phyloP scores from a whole-genome alignment of 2,329 filamentous ascomycete genomes.

The Colletotrichum abscissum region DNA sequence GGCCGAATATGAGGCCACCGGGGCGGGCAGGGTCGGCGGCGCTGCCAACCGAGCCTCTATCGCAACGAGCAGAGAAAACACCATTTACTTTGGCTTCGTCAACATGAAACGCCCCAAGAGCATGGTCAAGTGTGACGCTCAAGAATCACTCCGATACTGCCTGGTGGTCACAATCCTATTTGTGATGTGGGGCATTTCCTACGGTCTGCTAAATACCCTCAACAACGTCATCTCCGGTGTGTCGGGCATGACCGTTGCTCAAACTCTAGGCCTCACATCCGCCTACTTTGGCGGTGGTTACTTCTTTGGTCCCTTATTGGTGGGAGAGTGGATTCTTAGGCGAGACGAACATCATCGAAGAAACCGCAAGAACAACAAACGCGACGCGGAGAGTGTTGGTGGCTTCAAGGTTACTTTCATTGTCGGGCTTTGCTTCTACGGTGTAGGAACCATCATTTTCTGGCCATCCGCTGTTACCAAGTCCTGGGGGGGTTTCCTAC shows the following conservation, averaged over 20 bases:
- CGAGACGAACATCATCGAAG: conserved; percentile 71
- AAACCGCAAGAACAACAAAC: conserved; percentile 45
- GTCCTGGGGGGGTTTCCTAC: conserved; percentile 83
- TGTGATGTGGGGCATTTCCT: conserved; percentile 91
- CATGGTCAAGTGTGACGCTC: conserved; percentile 72
- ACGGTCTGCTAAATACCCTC: conserved; percentile 85
- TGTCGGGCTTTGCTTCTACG: conserved; percentile 79
- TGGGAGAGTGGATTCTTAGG: conserved; percentile 77
- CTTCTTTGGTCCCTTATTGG: conserved; percentile 74
- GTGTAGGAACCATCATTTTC: conserved; percentile 83
- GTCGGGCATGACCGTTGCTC: conserved; percentile 67
- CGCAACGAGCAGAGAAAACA: conserved; percentile 52
- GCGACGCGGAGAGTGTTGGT: conserved; percentile 57
- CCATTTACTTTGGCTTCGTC: conserved; percentile 81
- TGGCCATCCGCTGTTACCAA: conserved; percentile 83
- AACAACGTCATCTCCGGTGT: conserved; percentile 77
- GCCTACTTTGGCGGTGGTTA: conserved; percentile 80
- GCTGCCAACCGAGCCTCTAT: conserved; percentile 47
- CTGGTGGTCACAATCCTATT: conserved; percentile 83
- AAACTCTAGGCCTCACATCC: conserved; percentile 75
- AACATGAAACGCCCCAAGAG: conserved; percentile 77
- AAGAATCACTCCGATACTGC: conserved; percentile 78
- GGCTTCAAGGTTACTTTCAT: conserved; percentile 88
- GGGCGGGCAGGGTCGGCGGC: conserved; percentile 41
- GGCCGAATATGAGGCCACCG: conserved; percentile 26